Percentiles rank a stretch among this genome's conserved stretches.
Evolutionary conservation across 2,329 filamentous ascomycete genomes (phyloP).

Genomic region (Verticillium klebahnii): DNA sequence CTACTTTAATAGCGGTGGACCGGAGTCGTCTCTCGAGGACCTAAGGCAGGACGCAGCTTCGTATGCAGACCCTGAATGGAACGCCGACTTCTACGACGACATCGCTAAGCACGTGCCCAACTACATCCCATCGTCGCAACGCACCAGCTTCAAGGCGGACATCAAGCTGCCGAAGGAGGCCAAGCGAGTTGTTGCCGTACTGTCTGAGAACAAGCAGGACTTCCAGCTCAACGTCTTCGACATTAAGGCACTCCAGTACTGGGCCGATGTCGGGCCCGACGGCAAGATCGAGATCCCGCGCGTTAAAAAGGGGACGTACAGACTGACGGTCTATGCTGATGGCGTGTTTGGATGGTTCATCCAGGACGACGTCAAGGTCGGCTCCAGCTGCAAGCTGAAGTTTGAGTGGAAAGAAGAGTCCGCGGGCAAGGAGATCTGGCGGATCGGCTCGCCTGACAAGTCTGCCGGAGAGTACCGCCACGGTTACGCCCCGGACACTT

Average conservation of each 20-base stretch:
- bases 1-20: slow-evolving; percentile 47
- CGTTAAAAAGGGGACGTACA: slow-evolving; percentile 54
- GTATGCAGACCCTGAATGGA: slow-evolving; percentile 48
- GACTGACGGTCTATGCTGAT: slow-evolving; percentile 58
- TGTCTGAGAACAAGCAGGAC: slow-evolving; percentile 30
- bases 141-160: slow-evolving; percentile 44
- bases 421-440: slow-evolving; percentile 54
- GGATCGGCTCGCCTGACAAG: slow-evolving; percentile 59
- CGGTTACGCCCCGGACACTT: slow-evolving; percentile 43
- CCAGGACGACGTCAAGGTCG: slow-evolving; percentile 44
- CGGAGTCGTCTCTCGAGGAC: not conserved
- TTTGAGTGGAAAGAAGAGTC: slow-evolving; percentile 47
- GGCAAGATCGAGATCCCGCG: slow-evolving; percentile 47
- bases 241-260: slow-evolving; percentile 56
- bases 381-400: slow-evolving; percentile 10
- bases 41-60: slow-evolving; percentile 41
- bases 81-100: slow-evolving; percentile 56
- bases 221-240: slow-evolving; percentile 42
- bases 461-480: slow-evolving; percentile 56
- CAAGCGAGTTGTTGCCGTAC: slow-evolving; percentile 47
- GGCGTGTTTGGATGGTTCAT: slow-evolving; percentile 56
- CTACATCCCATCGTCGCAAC: slow-evolving; percentile 46
- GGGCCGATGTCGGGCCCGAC: slow-evolving; percentile 43
- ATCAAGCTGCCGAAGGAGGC: slow-evolving; percentile 48
- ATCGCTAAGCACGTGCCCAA: slow-evolving; percentile 56